Evolutionary conservation across 306 rosid genomes (phyloP).

Genomic region (Pachyrhizus erosus): DNA sequence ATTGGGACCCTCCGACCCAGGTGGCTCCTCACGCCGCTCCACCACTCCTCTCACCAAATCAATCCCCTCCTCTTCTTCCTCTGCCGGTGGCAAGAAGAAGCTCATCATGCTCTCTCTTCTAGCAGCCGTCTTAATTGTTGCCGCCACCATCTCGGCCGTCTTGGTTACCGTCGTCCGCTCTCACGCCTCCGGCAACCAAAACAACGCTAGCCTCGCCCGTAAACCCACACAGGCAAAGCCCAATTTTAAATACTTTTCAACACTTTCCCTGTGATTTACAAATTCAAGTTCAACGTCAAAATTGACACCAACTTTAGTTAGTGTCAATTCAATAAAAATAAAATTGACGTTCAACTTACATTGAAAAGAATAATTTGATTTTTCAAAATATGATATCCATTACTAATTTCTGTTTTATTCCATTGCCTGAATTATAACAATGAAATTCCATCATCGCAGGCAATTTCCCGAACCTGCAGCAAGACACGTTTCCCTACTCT

Average conservation of each 20-base stretch:
- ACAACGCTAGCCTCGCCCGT: constrained; percentile 37
- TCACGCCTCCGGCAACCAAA: not conserved
- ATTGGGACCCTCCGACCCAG: constrained; percentile 52
- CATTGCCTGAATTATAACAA: too few species aligned
- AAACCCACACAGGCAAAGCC: constrained; percentile 73
- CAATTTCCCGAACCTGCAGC: constrained; percentile 85
- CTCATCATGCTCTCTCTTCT: constrained; percentile 56
- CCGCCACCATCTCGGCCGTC: constrained; percentile 68
- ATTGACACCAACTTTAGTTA: too few species aligned
- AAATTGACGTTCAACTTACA: too few species aligned
- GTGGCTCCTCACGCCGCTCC: constrained; percentile 53
- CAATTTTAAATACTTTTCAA: too few species aligned
- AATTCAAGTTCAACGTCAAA: too few species aligned
- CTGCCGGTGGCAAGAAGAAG: constrained; percentile 35
- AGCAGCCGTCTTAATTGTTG: constrained; percentile 56
- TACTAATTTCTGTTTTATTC: not conserved
- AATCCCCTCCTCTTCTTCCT: not conserved
- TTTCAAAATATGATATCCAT: not conserved
- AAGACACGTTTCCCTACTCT: constrained; percentile 71
- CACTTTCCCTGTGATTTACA: too few species aligned
- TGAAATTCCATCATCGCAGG: constrained; percentile 36
- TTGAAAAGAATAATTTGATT: too few species aligned
- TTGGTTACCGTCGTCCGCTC: constrained; percentile 48
- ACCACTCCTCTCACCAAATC: constrained; percentile 42
- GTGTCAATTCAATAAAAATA: too few species aligned